These are phyloP conservation scores for Naganishia kalamii DNA, from an alignment of 768 basidiomycete genomes.

Conservation along the genomic window DNA sequence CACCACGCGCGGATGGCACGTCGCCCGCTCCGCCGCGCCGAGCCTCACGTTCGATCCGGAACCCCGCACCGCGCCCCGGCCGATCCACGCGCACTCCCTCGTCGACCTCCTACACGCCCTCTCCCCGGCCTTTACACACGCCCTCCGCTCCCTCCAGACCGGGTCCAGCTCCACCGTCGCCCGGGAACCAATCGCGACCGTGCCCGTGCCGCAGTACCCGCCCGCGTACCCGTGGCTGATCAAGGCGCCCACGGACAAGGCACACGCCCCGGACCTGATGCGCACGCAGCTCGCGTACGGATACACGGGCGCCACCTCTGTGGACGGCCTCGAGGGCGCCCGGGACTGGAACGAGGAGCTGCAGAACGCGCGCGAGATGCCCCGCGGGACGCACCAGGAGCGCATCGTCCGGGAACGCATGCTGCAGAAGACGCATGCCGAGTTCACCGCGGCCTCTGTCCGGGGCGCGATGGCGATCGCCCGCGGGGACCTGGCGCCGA, in stretches of 20 bases:
- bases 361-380: slow-evolving; percentile 48
- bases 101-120: slow-evolving; percentile 48
- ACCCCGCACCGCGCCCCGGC: slow-evolving; percentile 36
- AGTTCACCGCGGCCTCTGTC: slow-evolving; percentile 48
- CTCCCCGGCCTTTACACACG: slow-evolving; percentile 46
- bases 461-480: slow-evolving; percentile 46
- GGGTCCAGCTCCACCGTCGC: slow-evolving; percentile 26
- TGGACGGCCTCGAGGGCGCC: slow-evolving; percentile 47
- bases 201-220: slow-evolving; percentile 47
- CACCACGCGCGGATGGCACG: slow-evolving; percentile 48
- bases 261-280: slow-evolving; percentile 42
- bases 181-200: slow-evolving; percentile 44
- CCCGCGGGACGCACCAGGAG: slow-evolving; percentile 43
- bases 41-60: slow-evolving; percentile 46
- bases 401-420: slow-evolving; percentile 48
- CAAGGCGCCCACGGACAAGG: slow-evolving; percentile 33
- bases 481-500: slow-evolving; percentile 48
- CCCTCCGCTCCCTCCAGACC: slow-evolving; percentile 27
- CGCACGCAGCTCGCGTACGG: slow-evolving; percentile 50
- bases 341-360: slow-evolving; percentile 53
- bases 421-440: slow-evolving; percentile 46
- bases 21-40: slow-evolving; percentile 45
- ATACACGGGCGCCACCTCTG: slow-evolving; percentile 46
- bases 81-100: slow-evolving; percentile 45
- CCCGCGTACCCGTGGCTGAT: slow-evolving; percentile 49